phyloP scores from a whole-genome alignment of 768 basidiomycete species.

The Phlegmacium glaucopus region DNA sequence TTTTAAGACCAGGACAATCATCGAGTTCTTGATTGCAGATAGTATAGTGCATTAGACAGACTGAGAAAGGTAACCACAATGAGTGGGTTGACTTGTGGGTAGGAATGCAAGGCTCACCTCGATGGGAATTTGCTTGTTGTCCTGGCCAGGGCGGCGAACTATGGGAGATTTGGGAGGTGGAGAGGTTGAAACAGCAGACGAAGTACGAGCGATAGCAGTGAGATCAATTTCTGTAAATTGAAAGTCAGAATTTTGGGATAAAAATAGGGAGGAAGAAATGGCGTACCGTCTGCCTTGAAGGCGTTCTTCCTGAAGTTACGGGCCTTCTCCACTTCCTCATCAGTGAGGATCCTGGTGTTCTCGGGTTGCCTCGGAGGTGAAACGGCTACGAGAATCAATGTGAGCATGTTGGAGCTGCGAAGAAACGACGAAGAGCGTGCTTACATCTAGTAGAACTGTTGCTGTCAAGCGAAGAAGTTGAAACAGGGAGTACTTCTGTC shows the following conservation, averaged over 20 bases:
- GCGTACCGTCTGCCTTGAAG: constrained; percentile 57
- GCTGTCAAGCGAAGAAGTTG: constrained; percentile 4
- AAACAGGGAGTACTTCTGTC: constrained; percentile 13
- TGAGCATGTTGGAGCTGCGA: background rate
- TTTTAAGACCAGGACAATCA: no score
- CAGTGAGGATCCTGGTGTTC: constrained; percentile 43
- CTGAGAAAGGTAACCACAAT: no score
- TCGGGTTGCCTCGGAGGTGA: constrained; percentile 25
- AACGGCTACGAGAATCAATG: constrained; percentile 13
- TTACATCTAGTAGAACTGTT: constrained; percentile 7
- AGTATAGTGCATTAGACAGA: no score
- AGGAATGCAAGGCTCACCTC: no score
- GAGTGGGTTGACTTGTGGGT: no score
- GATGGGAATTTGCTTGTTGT: no score
- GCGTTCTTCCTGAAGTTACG: constrained; percentile 69
- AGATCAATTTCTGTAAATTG: constrained; percentile 50
- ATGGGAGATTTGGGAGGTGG: constrained; percentile 23
- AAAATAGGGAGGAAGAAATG: background rate
- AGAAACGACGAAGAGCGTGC: background rate
- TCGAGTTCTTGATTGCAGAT: no score
- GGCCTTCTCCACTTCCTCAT: constrained; percentile 66
- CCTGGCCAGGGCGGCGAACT: no score
- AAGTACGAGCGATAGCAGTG: constrained; percentile 79
- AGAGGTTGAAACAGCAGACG: constrained; percentile 62
- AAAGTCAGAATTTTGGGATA: background rate